A percentile compares a stretch with the other conserved stretches of the same genome.
phyloP scores from a whole-genome alignment of 2,329 filamentous ascomycete species.

The Paramyrothecium sp. region DNA sequence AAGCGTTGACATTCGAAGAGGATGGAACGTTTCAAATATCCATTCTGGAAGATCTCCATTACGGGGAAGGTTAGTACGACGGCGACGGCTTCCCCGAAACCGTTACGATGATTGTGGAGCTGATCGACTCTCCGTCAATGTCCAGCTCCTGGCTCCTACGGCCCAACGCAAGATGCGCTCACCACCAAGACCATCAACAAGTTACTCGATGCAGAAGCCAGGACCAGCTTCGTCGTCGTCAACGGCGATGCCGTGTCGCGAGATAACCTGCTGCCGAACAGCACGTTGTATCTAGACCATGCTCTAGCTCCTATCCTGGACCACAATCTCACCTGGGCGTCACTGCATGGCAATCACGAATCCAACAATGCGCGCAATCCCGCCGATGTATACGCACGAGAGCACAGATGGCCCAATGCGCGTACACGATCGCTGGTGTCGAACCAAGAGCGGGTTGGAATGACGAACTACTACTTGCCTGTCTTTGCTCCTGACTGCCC shows the following conservation, averaged over 20 bases:
- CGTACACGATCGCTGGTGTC: not conserved
- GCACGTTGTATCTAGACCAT: constrained; percentile 45
- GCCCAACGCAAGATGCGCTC: constrained; percentile 10
- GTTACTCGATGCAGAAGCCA: constrained; percentile 5
- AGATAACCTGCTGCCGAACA: constrained; percentile 45
- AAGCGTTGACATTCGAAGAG: constrained; percentile 28
- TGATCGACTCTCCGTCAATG: not conserved
- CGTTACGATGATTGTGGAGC: not conserved
- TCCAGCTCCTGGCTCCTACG: constrained; percentile 9
- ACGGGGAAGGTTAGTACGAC: constrained; percentile 59
- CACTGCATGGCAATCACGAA: constrained; percentile 62
- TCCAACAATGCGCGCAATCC: constrained; percentile 27
- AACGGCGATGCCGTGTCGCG: constrained; percentile 59
- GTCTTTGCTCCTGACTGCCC: constrained; percentile 32
- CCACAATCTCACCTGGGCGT: constrained; percentile 49
- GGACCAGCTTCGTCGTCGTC: constrained; percentile 45
- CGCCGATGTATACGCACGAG: not conserved
- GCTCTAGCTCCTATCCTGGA: constrained; percentile 47
- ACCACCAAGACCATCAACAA: constrained; percentile 5
- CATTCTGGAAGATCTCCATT: constrained; percentile 70
- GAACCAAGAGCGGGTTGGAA: constrained; percentile 19
- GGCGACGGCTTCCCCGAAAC: not conserved
- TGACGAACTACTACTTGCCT: constrained; percentile 43
- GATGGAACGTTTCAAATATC: constrained; percentile 51
- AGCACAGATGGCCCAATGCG: not conserved